A percentile compares a stretch with the other conserved stretches of the same genome.
Evolutionary conservation across 139 green algal genomes (phyloP).

Genomic region (Chlorokybus atmophyticus): DNA sequence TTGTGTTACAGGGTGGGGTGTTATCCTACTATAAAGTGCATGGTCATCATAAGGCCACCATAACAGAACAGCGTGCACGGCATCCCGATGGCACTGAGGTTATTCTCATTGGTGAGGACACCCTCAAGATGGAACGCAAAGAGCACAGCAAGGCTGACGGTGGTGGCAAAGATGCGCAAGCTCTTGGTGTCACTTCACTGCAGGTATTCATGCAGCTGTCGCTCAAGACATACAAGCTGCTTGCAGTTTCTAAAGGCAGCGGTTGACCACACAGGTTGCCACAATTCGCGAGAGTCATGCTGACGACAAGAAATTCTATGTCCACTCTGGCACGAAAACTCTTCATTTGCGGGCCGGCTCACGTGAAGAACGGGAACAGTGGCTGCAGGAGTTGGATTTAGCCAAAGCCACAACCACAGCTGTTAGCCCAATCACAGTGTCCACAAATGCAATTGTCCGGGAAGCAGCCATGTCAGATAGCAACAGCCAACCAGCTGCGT

Average conservation of each 20-base stretch:
- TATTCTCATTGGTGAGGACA: conserved; percentile 20
- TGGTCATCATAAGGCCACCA: conserved; percentile 6
- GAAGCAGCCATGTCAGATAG: too few relatives aligned
- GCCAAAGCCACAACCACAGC: too few relatives aligned
- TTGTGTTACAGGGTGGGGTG: conserved; percentile 56
- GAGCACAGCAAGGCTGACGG: neutral
- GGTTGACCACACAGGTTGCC: conserved; percentile 38
- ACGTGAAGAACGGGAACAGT: conserved; percentile 29
- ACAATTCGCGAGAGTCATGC: conserved; percentile 34
- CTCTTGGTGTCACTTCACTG: neutral
- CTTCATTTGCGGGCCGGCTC: conserved; percentile 47
- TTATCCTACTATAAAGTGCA: conserved; percentile 63
- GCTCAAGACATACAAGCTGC: too few relatives aligned
- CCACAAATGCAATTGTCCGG: too few relatives aligned
- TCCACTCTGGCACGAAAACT: conserved; percentile 44
- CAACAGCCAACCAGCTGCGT: too few relatives aligned
- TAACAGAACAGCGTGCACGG: conserved; percentile 7
- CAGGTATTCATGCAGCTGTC: too few relatives aligned
- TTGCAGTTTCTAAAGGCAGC: too few relatives aligned
- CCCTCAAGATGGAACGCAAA: conserved; percentile 8
- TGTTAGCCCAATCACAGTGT: too few relatives aligned
- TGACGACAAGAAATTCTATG: conserved; percentile 59
- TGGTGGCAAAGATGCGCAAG: neutral
- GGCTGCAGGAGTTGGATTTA: conserved; percentile 9
- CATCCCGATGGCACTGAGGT: conserved; percentile 5